Base-by-base conservation (phyloP, 495 filamentous ascomycete species). In the Aspergillus sclerotioniger region DNA sequence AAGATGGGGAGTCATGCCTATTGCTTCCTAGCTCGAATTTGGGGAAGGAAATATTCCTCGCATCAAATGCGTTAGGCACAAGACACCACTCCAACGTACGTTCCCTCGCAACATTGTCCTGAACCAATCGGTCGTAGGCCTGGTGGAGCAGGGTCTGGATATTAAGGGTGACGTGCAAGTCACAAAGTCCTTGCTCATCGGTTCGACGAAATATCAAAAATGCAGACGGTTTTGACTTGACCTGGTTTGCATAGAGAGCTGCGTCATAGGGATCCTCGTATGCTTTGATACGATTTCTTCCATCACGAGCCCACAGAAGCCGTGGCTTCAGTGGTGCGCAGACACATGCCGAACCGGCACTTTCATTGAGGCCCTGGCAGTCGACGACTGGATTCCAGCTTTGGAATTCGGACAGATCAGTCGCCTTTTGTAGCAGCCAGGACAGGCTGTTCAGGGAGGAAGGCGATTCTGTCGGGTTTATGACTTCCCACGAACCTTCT, bases 131-230 rank as follows among this genome's bases (percentile, higher is more conserved):
- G 1, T 72, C 69, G 29, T 70, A 63, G 20, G 84, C 85, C 37
- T 78, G 71, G 61, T 90, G 87, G 0, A 81, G 69, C 13, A 89
- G 67, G 0, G 81, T 76, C 13, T 76, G 68, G 13, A 86, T 53
- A 57, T 88, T 86, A 1, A 87, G 57, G 0, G 77, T 77, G 41
- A 89, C 71, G 13, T 68, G 70, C 19, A 84, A 43, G 31, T 70
- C 57, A 3, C 67, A 66, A 29, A 67, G 39, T 12, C 56, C 63
- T 17, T 64, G 48, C 9, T 67, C 58, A 46, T 71, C 64, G 6
- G 78, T 63, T 10, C 59, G 62, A 5, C 73, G 53, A 46, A 80
- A 76, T 4, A 80, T 71, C 29, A 78, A 54, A 17, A 87, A 79
- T 0, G 78, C 64, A 0, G 70, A 20, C 0, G 84, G 80, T 35